Conservation (phyloP, 257 asterid species). For the Ophiorrhiza pumila region DNA sequence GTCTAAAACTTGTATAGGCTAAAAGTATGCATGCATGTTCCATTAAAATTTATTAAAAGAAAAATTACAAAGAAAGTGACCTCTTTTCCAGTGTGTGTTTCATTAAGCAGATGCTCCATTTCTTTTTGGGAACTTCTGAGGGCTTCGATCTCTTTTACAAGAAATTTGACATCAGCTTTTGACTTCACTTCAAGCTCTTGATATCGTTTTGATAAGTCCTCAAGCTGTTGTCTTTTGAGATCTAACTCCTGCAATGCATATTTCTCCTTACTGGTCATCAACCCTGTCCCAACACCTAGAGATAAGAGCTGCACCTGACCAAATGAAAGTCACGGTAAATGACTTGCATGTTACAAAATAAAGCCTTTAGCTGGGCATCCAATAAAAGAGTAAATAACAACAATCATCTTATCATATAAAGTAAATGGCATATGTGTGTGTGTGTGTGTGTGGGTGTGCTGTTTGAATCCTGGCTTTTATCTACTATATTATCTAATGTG, state of each 20-base stretch:
- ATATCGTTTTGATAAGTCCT: slow-evolving; percentile 58
- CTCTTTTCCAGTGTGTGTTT: slow-evolving; percentile 46
- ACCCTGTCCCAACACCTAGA: slow-evolving; percentile 29
- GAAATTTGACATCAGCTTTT: slow-evolving; percentile 83
- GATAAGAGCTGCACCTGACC: slow-evolving; percentile 50
- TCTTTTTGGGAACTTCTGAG: slow-evolving; percentile 73
- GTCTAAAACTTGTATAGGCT: not conserved
- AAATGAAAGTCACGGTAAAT: slow-evolving; percentile 5
- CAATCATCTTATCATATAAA: not conserved
- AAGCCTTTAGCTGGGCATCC: not conserved
- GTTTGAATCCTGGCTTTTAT: too few relatives aligned
- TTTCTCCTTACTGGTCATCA: slow-evolving; percentile 39
- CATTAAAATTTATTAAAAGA: not conserved
- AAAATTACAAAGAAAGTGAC: not conserved
- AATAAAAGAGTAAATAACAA: not conserved
- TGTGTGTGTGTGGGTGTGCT: too few relatives aligned
- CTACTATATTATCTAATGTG: too few relatives aligned
- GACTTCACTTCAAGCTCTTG: slow-evolving; percentile 75
- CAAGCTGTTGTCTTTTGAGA: slow-evolving; percentile 49
- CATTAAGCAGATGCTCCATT: slow-evolving; percentile 59
- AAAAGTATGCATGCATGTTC: not conserved
- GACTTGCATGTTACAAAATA: not conserved
- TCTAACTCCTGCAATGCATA: slow-evolving; percentile 56
- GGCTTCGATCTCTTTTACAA: slow-evolving; percentile 87
- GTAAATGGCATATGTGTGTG: too few relatives aligned